Conservation (phyloP, 352 stramenopile species). For the Pythium periplocum region DNA sequence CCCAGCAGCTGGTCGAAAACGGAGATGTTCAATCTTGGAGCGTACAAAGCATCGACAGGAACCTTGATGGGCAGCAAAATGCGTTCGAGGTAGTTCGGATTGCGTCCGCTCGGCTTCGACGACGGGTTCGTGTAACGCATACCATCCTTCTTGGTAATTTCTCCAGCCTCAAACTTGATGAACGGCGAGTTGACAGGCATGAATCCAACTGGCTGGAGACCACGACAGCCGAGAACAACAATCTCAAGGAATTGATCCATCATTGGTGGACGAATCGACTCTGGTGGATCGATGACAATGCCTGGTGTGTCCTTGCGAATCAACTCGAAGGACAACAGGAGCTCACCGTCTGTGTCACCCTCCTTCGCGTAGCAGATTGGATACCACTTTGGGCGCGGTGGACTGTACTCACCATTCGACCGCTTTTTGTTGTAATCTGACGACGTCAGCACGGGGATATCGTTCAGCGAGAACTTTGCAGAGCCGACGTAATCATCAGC, state of each 20-base stretch:
- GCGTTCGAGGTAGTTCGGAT: slow-evolving; percentile 88
- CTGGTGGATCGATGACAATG: slow-evolving; percentile 46
- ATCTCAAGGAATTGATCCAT: slow-evolving; percentile 79
- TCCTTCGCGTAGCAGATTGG: slow-evolving; percentile 51
- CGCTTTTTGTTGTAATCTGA: slow-evolving; percentile 48
- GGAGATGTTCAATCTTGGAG: slow-evolving; percentile 77
- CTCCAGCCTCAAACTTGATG: slow-evolving; percentile 80
- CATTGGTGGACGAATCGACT: slow-evolving; percentile 49
- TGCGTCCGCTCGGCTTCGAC: slow-evolving; percentile 67
- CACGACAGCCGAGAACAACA: slow-evolving; percentile 68
- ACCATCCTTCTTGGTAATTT: slow-evolving; percentile 49
- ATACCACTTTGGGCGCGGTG: slow-evolving; percentile 67
- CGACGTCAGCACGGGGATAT: slow-evolving; percentile 55
- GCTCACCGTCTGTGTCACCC: slow-evolving; percentile 65
- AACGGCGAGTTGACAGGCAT: slow-evolving; percentile 83
- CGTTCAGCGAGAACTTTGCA: slow-evolving; percentile 47
- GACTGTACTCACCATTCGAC: slow-evolving; percentile 41
- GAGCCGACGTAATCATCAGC: slow-evolving; percentile 68
- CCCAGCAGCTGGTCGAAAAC: slow-evolving; percentile 83
- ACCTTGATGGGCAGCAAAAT: slow-evolving; percentile 81
- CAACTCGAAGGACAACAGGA: slow-evolving; percentile 75
- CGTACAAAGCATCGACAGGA: slow-evolving; percentile 80
- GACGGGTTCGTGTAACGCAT: slow-evolving; percentile 69
- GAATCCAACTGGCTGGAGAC: slow-evolving; percentile 74
- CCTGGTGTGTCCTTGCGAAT: slow-evolving; percentile 64